phyloP scores from a whole-genome alignment of 345 rosid species.

The Populus alba region DNA sequence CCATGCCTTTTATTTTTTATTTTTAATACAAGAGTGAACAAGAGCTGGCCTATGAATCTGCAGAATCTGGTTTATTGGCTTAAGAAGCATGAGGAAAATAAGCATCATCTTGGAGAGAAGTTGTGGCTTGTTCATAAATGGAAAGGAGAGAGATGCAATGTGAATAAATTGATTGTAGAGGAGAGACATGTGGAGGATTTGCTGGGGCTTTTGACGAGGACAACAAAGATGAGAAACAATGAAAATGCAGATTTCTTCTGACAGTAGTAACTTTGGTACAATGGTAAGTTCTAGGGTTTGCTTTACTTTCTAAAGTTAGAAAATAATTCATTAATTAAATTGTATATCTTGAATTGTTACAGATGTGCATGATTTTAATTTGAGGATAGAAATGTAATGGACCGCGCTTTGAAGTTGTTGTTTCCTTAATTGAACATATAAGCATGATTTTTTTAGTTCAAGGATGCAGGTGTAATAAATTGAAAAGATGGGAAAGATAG shows the following conservation, averaged over 20 bases:
- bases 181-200: background rate
- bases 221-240: background rate
- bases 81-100: background rate
- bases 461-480: background rate
- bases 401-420: background rate
- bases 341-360: background rate
- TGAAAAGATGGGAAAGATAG: background rate
- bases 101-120: background rate
- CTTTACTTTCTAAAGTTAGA: background rate
- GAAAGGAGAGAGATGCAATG: background rate
- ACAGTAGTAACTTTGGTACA: background rate
- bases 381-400: no score
- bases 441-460: background rate
- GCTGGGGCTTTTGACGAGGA: background rate
- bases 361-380: no score
- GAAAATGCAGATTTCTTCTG: background rate
- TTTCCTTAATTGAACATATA: background rate
- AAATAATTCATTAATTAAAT: background rate
- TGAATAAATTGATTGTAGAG: background rate
- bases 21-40: background rate
- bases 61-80: background rate
- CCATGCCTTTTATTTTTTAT: background rate
- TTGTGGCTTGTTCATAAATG: background rate
- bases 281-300: background rate
- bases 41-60: background rate